Evolutionary conservation across 2,329 filamentous ascomycete species (phyloP).

Genomic region (Huntiella savannae): DNA sequence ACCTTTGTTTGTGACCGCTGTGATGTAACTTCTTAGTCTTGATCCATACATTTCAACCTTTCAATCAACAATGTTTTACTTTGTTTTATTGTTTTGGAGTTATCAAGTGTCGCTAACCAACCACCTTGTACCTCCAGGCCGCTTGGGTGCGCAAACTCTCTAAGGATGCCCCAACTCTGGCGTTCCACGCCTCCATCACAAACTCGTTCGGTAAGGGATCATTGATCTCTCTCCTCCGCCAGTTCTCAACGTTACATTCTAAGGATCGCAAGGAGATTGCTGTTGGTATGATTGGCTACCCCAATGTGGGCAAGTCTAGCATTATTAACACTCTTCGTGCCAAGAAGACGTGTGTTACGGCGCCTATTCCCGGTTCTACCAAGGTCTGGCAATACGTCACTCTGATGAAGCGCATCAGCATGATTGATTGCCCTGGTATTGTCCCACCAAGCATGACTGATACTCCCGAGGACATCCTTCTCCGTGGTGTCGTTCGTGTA

Average conservation of each 20-base stretch:
- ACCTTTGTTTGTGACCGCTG: slow-evolving; percentile 29
- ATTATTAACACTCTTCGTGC: slow-evolving; percentile 93
- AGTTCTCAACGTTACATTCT: slow-evolving; percentile 78
- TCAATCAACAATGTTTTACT: slow-evolving; percentile 12
- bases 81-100: neutral
- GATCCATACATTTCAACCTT: slow-evolving; percentile 51
- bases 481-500: slow-evolving; percentile 79
- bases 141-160: slow-evolving; percentile 79
- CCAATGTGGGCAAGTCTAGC: slow-evolving; percentile 88
- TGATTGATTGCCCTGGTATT: slow-evolving; percentile 94
- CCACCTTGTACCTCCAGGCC: slow-evolving; percentile 36
- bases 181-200: slow-evolving; percentile 85
- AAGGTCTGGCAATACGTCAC: slow-evolving; percentile 98
- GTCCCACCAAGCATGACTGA: slow-evolving; percentile 77
- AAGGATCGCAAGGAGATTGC: slow-evolving; percentile 78
- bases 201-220: slow-evolving; percentile 96
- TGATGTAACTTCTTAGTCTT: slow-evolving; percentile 95
- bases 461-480: slow-evolving; percentile 67
- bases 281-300: slow-evolving; percentile 58
- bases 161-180: slow-evolving; percentile 81
- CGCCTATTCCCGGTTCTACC: slow-evolving; percentile 67
- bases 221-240: slow-evolving; percentile 73
- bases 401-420: slow-evolving; percentile 71
- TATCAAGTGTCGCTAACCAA: slow-evolving; percentile 11
- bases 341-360: slow-evolving; percentile 85